Conservation (phyloP, 139 green algal species). For the Chlamydomonas incerta region DNA sequence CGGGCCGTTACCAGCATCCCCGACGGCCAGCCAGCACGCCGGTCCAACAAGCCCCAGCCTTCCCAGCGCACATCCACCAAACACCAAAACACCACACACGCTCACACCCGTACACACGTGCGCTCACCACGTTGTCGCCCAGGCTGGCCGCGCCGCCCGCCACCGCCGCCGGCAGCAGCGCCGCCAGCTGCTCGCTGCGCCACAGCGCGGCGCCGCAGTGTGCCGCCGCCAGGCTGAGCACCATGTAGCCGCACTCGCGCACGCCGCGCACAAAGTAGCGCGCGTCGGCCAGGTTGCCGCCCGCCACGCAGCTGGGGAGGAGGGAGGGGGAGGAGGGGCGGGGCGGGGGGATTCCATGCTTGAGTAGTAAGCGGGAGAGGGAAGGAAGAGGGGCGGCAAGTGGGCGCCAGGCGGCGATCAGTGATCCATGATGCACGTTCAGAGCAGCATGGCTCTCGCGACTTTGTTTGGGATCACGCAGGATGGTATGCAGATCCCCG, state of each 20-base stretch:
- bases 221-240: slow-evolving; percentile 1
- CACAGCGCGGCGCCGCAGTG: slow-evolving; percentile 19
- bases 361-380: neutral
- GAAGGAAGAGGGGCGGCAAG: too few relatives aligned
- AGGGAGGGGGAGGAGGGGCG: neutral
- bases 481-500: too few relatives aligned
- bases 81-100: too few relatives aligned
- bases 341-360: too few relatives aligned
- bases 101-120: neutral
- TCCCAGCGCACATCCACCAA: too few relatives aligned
- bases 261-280: slow-evolving; percentile 65
- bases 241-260: slow-evolving; percentile 54
- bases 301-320: slow-evolving; percentile 37
- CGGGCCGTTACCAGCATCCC: too few relatives aligned
- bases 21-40: too few relatives aligned
- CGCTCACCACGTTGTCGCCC: neutral
- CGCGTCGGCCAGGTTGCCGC: slow-evolving; percentile 39
- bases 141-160: neutral
- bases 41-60: too few relatives aligned
- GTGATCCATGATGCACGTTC: too few relatives aligned
- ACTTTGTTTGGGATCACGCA: too few relatives aligned
- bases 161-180: slow-evolving; percentile 25
- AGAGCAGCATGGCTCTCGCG: too few relatives aligned
- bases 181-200: slow-evolving; percentile 17
- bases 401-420: too few relatives aligned